Evolutionary conservation across 805 yeast species (phyloP), one percentile per base, ranked within the genome.

Genomic region (Brettanomyces custersianus): DNA sequence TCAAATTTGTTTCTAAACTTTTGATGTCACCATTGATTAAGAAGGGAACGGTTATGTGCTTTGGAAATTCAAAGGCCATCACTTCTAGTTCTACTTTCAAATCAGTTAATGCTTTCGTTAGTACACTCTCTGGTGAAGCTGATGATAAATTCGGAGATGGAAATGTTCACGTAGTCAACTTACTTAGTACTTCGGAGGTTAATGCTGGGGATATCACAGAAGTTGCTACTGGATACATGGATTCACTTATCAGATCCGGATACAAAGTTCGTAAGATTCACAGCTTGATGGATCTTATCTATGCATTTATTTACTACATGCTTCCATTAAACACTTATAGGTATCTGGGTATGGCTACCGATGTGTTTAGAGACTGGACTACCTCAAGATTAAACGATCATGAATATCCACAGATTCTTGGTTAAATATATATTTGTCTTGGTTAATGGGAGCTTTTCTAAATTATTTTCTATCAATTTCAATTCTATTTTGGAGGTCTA

Each of bases 331-430:
- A 12, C 10, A 17, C 23, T 9, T 33, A 33, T 23, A 22, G 24
- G 5, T 33, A 21, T 3, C 24, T 33, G 17, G 35, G 25, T 15
- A 19, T 25, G 22, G 18, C 29, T 12, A 30, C 30, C 20, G 12
- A 33, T 12, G 13, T 23, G n/a, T 20, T 33, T 17, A 19, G 25
- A n/a, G 35, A 33, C 16, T 33, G 29, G 30, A 33, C 35, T 8
- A 25, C 35, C 10, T 30, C 35, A 21, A 31, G 28, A 13, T 16
- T 31, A 9, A 31, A 20, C 5, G 34, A 31, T 10, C 13, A 6
- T 21, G 28, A 25, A n/a, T 25, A 13, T 6, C 20, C n/a, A 7
- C 28, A n/a, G 8, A 25, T 25, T 25, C 28, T 25, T 8, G n/a
- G 15, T n/a, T 25, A 17, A n/a, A n/a, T 7, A 25, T 22, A 25